These are phyloP conservation scores for Fusarium multiceps DNA, from an alignment of 2,329 filamentous ascomycete genomes.

Conservation along the genomic window DNA sequence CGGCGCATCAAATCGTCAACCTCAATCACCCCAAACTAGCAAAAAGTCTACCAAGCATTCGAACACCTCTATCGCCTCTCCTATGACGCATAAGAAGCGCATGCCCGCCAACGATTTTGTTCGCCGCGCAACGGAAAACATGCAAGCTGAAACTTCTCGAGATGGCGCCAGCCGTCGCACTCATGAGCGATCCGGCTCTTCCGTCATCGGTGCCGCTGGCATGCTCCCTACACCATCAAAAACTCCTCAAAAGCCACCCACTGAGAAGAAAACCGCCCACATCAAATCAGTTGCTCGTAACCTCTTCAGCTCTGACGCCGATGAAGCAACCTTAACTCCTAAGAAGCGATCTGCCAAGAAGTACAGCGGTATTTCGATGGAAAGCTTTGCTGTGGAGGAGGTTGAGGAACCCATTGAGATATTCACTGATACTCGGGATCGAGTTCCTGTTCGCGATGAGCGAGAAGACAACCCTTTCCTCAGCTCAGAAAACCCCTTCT, in stretches of 20 bases:
- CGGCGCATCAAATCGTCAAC: conserved; percentile 50
- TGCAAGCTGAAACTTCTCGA: conserved; percentile 58
- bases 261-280: conserved; percentile 61
- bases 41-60: conserved; percentile 48
- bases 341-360: conserved; percentile 69
- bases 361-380: conserved; percentile 64
- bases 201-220: conserved; percentile 53
- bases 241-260: conserved; percentile 75
- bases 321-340: conserved; percentile 69
- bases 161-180: conserved; percentile 58
- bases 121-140: conserved; percentile 59
- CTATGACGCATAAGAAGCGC: conserved; percentile 63
- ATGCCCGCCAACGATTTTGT: conserved; percentile 59
- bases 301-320: conserved; percentile 70
- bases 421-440: conserved; percentile 84
- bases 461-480: conserved; percentile 79
- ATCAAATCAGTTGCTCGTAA: conserved; percentile 68
- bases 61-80: conserved; percentile 53
- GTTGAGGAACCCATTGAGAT: conserved; percentile 73
- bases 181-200: conserved; percentile 45
- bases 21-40: conserved; percentile 50
- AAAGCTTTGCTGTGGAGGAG: conserved; percentile 69
- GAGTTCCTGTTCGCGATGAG: conserved; percentile 74
- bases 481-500: conserved; percentile 77
- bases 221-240: conserved; percentile 84